Base-by-base conservation (phyloP, 2,329 filamentous ascomycete genomes). In the Massarina eburnea region DNA sequence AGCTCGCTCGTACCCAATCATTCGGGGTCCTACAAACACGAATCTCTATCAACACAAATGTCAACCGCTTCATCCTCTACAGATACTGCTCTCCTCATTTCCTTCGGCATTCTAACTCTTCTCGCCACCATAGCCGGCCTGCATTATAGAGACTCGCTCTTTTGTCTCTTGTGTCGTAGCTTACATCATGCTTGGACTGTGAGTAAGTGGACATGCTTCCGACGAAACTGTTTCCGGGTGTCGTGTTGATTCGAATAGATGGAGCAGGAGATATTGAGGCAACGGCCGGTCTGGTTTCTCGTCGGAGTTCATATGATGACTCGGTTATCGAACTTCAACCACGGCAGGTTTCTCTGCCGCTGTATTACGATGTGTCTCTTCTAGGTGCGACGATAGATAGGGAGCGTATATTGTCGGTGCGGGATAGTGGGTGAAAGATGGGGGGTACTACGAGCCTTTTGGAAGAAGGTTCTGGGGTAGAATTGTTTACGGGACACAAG, bases 41-140 rank as follows among this genome's bases (percentile, higher is more conserved):
- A n/a, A n/a, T n/a, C n/a, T n/a, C n/a, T n/a, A n/a, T n/a, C n/a
- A n/a, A n/a, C n/a, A 37, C 19, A 37, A 14, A 14, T 17, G 21
- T 34, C n/a, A n/a, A n/a, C n/a, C n/a, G n/a, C n/a, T n/a, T n/a
- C n/a, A n/a, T n/a, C n/a, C 26, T 40, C n/a, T 4, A 46, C 26
- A 29, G 40, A 51, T 10, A 39, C 36, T 8, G 26, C 39, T 4
- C 37, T 49, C 4, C 24, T 48, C 12, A 35, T 29, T 21, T 39
- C 21, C 8, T 46, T 52, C 33, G 45, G 44, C 8, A 37, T 48
- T 33, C 21, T 51, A n/a, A 44, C 43, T 2, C 32, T 51, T 3
- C 1, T 51, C 8, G 38, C 29, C 34, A 38, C 45, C 3, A 24
- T 51, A 24, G 41, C 36, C 10, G 36, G 36, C 4, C 6, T 39